Evolutionary conservation across 140 eudicot genomes (phyloP), one percentile per base, ranked within the genome.

Genomic region (Senecio squalidus): DNA sequence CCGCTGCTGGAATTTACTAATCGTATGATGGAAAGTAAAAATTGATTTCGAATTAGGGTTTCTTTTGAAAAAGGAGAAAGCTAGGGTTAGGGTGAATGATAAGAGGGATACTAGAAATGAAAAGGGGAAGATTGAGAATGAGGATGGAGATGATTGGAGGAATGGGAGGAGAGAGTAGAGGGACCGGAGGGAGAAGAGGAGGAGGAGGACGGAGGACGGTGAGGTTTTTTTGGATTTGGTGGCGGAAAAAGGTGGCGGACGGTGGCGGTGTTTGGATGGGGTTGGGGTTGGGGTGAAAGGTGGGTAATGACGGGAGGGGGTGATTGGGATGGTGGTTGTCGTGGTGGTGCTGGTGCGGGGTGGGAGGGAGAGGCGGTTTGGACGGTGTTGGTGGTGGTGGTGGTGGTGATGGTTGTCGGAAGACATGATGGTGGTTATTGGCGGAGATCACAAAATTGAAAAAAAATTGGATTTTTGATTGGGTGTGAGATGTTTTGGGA

Each of bases 101-200:
- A 91, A 78, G 29, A 87, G 89, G 4, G 91, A 86, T 16, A 91
- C 86, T 55, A 87, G 77, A 60, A 84, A 87, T 0, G 96, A 73
- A 72, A 87, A 87, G 14, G 95, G 96, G 79, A 82, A 87, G 40
- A 87, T 29, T 28, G 86, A 75, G 67, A 90, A 79, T 16, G 92
- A 84, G 9, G 94, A 76, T 2, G 91, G 94, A 17, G 95, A 79
- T 5, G 98, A 68, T 39, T 74, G 88, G 58, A 92, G 85, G 64
- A 82, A 82, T 3, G 95, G 96, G 81, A 87, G 95, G 70, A 81
- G 91, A 10, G 94, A 88, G 84, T 82, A 83, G 50, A 87, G 95
- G 6, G 96, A 84, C 1, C 91, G 91, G 69, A 92, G 95, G 44
- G 95, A 87, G 75, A 87, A 75, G 25, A 87, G 86, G 65, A 84